Evolutionary conservation across 2,329 filamentous ascomycete species (phyloP), one percentile per base, ranked within the genome.

Genomic region (Clonostachys byssicola): DNA sequence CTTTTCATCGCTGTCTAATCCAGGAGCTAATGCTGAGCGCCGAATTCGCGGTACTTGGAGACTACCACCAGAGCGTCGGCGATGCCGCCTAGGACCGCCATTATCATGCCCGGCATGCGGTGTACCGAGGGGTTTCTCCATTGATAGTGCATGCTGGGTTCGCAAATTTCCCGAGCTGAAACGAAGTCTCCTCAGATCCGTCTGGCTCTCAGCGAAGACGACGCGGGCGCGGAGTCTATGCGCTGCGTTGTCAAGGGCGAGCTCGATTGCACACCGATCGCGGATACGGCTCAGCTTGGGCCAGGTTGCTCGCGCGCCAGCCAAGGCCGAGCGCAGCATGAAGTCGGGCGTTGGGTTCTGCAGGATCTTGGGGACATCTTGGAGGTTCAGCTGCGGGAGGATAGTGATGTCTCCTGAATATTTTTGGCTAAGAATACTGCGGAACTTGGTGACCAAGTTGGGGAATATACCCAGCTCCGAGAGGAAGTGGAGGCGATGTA

Each of bases 331-430:
- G 42, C 86, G 78, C 6, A 86, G 65, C 89, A 97, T 95, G 62
- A 95, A 97, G 5, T 92, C 88, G 0, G 83, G 71, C 0, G 87
- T 91, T 2, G 92, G 92, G 49, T 97, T 97, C 52, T 79, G 86
- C 41, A 97, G 73, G 23, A 96, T 83, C 9, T 80, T 78, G 1
- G 88, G 85, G 18, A 95, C 80, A 51, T 95, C 86, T 8, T 83
- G 76, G 45, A 87, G 82, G 5, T 79, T 80, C 49, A 95, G 85
- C 46, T 90, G 83, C 0, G 92, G 92, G 34, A 95, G 75, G 46
- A 97, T 96, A 41, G 91, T 97, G 61, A 97, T 96, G 64, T 97
- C 92, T 7, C 92, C 92, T 3, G 89, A 92, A 60, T 97, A 97
- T 53, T 88, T 89, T 59, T 97, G 92, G 53, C 85, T 92, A 44